A percentile compares a stretch with the other conserved stretches of the same genome.
phyloP scores from a whole-genome alignment of 73 alveolate species.

The Paramecium biaurelia region DNA sequence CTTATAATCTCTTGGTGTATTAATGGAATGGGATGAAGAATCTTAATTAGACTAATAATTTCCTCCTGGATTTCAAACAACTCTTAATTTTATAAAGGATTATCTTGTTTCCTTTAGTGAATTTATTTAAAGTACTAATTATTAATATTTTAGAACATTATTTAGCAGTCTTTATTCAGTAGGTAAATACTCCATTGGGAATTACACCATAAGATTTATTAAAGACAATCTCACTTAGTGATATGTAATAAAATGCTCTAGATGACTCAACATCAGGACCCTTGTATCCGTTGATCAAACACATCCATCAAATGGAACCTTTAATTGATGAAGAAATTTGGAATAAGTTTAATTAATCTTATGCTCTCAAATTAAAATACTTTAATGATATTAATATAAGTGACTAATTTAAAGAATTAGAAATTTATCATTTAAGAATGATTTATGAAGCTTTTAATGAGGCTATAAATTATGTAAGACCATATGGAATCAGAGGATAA shows the following conservation, averaged over 20 bases:
- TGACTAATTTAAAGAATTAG: constrained; percentile 52
- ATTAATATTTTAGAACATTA: neutral
- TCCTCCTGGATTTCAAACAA: constrained; percentile 34
- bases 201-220: constrained; percentile 48
- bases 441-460: constrained; percentile 66
- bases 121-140: constrained; percentile 16
- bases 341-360: constrained; percentile 37
- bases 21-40: constrained; percentile 52
- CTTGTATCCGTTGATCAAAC: constrained; percentile 48
- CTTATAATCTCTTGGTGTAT: neutral
- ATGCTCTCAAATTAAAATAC: constrained; percentile 39
- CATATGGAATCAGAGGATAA: constrained; percentile 68
- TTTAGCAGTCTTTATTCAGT: neutral
- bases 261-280: constrained; percentile 60
- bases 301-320: constrained; percentile 52
- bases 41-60: neutral
- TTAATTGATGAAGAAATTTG: constrained; percentile 56
- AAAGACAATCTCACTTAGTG: constrained; percentile 55
- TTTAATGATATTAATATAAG: constrained; percentile 33
- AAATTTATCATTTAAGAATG: constrained; percentile 62
- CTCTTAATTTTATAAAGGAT: constrained; percentile 56
- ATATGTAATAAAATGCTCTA: constrained; percentile 33
- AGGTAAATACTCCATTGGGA: constrained; percentile 56
- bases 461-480: constrained; percentile 66
- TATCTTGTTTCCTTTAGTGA: constrained; percentile 54